Conservation (phyloP, 768 basidiomycete species). For the Tricholoma flavovirens region DNA sequence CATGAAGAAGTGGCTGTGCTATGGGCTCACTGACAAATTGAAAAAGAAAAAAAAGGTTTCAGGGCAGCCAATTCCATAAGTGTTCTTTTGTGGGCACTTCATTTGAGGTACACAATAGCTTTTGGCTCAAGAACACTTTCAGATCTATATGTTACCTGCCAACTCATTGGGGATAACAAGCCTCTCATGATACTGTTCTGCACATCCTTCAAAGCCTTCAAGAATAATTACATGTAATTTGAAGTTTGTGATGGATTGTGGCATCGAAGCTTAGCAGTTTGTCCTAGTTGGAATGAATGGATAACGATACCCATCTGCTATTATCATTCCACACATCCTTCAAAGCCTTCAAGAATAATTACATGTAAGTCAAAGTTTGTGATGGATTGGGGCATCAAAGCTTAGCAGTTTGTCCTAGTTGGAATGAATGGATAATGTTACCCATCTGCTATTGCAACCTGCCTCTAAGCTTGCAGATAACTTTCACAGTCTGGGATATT, state of each 20-base stretch:
- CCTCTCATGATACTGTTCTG: conserved; percentile 88
- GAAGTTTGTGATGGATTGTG: neutral
- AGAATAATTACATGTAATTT: too few relatives aligned
- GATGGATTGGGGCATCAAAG: neutral
- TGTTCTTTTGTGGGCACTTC: conserved; percentile 4
- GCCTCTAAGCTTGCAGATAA: conserved; percentile 82
- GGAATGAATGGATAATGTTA: conserved; percentile 94
- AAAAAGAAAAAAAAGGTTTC: too few relatives aligned
- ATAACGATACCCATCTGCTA: conserved; percentile 89
- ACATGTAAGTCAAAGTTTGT: too few relatives aligned
- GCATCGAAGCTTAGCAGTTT: conserved; percentile 27
- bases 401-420: conserved; percentile 36
- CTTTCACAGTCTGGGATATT: conserved; percentile 95
- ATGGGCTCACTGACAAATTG: too few relatives aligned
- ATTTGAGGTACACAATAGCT: conserved; percentile 21
- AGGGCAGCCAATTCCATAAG: too few relatives aligned
- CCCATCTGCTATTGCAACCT: conserved; percentile 93
- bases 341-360: too few relatives aligned
- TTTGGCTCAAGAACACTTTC: too few relatives aligned
- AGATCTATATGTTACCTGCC: conserved; percentile 87
- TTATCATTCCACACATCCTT: too few relatives aligned
- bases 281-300: conserved; percentile 99
- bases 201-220: too few relatives aligned
- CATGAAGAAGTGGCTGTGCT: too few relatives aligned
- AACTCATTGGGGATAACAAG: conserved; percentile 90